Conservation (phyloP, 805 yeast genomes). For the Yarrowia yakushimensis region DNA sequence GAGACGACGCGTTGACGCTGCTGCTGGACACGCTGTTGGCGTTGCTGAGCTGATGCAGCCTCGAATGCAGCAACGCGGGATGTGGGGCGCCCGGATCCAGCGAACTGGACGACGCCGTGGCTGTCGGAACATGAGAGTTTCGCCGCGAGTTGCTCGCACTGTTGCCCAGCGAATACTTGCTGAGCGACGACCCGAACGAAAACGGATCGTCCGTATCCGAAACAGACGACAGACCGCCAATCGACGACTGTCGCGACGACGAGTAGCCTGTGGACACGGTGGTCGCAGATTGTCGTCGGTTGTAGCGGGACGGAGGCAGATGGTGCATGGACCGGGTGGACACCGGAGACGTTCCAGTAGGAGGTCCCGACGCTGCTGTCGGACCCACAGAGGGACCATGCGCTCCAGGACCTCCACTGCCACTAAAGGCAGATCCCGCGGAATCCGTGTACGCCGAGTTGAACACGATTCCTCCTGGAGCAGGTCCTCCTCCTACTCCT, state of each 20-base stretch:
- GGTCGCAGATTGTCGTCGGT: conserved; percentile 29
- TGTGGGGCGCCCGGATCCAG: conserved; percentile 1
- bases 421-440: not conserved
- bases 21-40: conserved; percentile 3
- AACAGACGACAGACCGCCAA: conserved; percentile 33
- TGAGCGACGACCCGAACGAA: conserved; percentile 28
- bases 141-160: conserved; percentile 31
- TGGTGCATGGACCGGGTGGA: not conserved
- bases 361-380: not conserved
- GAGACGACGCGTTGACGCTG: not conserved
- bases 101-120: not conserved
- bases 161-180: conserved; percentile 32
- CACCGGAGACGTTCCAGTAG: not conserved
- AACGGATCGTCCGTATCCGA: conserved; percentile 35
- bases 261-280: conserved; percentile 28
- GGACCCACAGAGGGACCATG: not conserved
- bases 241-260: conserved; percentile 31
- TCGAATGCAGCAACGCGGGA: conserved; percentile 17
- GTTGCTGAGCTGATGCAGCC: conserved; percentile 2
- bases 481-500: not conserved
- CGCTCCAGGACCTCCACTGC: not conserved
- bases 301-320: conserved; percentile 20
- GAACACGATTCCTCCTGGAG: conserved; percentile 1
- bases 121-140: conserved; percentile 28
- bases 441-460: conserved; percentile 11